These are phyloP conservation scores for Salix dunnii DNA, from an alignment of 345 rosid species.

Conservation along the genomic window DNA sequence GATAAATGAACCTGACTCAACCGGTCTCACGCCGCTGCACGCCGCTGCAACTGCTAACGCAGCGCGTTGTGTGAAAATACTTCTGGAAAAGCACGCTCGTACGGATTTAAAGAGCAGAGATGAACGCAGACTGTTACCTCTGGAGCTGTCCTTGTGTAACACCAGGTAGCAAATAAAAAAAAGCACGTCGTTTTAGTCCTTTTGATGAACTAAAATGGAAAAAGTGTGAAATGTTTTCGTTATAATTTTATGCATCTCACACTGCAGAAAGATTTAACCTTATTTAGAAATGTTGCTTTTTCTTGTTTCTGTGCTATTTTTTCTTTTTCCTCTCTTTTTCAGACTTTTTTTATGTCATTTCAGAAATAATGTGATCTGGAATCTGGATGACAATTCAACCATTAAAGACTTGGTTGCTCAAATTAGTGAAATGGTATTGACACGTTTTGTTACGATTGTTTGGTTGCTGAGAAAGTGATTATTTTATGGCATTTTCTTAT, in stretches of 20 bases:
- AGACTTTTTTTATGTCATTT: neutral
- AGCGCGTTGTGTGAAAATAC: constrained; percentile 60
- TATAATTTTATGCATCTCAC: constrained; percentile 2
- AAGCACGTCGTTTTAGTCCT: constrained; percentile 25
- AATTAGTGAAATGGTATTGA: constrained; percentile 57
- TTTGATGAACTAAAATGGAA: neutral
- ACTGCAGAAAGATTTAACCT: constrained; percentile 10
- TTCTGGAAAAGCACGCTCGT: constrained; percentile 68
- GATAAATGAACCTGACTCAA: constrained; percentile 40
- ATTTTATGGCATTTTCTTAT: no score
- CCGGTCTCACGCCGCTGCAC: constrained; percentile 60
- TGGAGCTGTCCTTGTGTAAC: constrained; percentile 55
- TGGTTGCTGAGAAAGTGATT: neutral
- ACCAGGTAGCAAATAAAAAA: constrained; percentile 42
- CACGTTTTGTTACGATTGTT: constrained; percentile 15
- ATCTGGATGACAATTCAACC: constrained; percentile 43
- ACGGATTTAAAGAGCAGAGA: constrained; percentile 60
- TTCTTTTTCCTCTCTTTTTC: neutral
- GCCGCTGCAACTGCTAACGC: constrained; percentile 58
- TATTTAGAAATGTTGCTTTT: constrained; percentile 29
- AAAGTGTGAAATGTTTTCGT: constrained; percentile 6
- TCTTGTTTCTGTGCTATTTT: neutral
- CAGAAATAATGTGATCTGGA: constrained; percentile 64
- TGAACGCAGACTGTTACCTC: constrained; percentile 52
- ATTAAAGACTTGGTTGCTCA: constrained; percentile 49